These are phyloP conservation scores for Diplodia mutila DNA, from an alignment of 2,329 filamentous ascomycete genomes.

Conservation along the genomic window DNA sequence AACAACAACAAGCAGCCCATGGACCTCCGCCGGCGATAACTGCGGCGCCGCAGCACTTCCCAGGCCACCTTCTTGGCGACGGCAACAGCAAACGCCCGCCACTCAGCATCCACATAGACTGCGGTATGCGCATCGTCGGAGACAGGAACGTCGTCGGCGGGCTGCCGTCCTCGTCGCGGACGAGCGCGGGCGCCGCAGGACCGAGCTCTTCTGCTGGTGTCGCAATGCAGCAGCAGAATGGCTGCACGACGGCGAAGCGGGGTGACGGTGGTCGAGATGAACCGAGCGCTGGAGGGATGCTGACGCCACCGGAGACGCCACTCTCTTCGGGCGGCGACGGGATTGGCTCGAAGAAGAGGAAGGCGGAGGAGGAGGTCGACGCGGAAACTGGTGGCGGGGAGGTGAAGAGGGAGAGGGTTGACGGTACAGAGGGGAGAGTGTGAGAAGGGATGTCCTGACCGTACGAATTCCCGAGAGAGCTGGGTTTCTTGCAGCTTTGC, in stretches of 20 bases:
- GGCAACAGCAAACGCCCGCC: background rate
- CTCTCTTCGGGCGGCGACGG: background rate
- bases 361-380: background rate
- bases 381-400: background rate
- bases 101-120: constrained; percentile 24
- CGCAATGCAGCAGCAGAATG: background rate
- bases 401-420: constrained; percentile 13
- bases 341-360: constrained; percentile 6
- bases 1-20: background rate
- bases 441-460: background rate
- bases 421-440: background rate
- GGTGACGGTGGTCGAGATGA: background rate
- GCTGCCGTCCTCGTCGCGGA: background rate
- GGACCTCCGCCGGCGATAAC: background rate
- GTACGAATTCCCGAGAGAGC: background rate
- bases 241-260: background rate
- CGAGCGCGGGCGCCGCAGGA: background rate
- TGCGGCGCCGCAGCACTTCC: background rate
- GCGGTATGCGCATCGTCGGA: constrained; percentile 42
- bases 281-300: background rate
- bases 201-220: background rate
- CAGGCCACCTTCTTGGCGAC: background rate
- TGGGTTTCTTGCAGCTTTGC: background rate
- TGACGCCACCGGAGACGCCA: background rate
- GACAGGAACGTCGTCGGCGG: constrained; percentile 44